Conservation (phyloP, 495 filamentous ascomycete species). For the Penicillium herquei region DNA sequence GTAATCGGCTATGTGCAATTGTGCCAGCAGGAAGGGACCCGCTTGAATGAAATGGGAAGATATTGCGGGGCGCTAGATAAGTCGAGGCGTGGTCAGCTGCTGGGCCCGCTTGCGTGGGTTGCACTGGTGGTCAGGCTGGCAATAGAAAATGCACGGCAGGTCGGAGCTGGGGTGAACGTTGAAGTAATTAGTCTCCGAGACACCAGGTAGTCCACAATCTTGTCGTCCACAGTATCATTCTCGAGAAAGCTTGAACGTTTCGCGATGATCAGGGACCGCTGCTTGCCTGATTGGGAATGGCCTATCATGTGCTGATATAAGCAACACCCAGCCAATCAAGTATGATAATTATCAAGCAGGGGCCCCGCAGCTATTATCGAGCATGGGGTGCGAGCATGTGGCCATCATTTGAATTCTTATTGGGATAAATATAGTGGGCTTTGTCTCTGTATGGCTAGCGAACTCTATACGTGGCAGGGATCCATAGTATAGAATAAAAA, state of each 20-base stretch:
- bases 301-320: constrained; percentile 12
- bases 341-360: constrained; percentile 12
- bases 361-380: background rate
- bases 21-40: constrained; percentile 9
- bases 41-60: constrained; percentile 10
- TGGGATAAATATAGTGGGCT: no score
- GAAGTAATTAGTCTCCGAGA: constrained; percentile 13
- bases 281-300: constrained; percentile 14
- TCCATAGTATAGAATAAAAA: no score
- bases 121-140: constrained; percentile 23
- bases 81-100: constrained; percentile 21
- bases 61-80: constrained; percentile 18
- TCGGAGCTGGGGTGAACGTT: constrained; percentile 3
- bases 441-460: no score
- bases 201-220: background rate
- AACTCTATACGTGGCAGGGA: no score
- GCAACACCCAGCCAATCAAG: constrained; percentile 10
- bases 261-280: constrained; percentile 19
- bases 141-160: constrained; percentile 9
- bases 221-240: background rate
- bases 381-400: background rate
- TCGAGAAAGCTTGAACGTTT: background rate
- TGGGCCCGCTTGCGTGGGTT: constrained; percentile 19
- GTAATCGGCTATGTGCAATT: background rate
- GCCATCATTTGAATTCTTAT: background rate